Conservation (phyloP, 2,329 filamentous ascomycete genomes). For the Juglanconis sp. region DNA sequence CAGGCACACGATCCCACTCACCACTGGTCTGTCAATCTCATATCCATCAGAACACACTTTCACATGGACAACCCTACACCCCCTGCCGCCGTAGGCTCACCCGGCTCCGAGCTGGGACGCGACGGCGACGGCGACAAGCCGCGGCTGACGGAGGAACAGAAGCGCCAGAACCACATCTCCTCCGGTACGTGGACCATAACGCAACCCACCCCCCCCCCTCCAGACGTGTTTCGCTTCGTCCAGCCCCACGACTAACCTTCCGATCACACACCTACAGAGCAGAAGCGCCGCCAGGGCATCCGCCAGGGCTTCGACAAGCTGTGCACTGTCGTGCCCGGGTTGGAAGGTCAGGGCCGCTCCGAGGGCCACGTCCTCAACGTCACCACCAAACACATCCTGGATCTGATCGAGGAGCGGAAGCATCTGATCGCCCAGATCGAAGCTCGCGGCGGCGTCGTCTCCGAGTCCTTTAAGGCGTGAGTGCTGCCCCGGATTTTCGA, state of each 20-base stretch:
- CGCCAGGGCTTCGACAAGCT: constrained; percentile 80
- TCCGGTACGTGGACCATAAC: constrained; percentile 25
- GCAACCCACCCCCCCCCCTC: neutral
- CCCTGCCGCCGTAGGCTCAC: neutral
- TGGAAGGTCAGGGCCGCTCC: constrained; percentile 79
- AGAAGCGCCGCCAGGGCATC: constrained; percentile 55
- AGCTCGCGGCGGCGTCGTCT: constrained; percentile 54
- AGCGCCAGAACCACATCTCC: constrained; percentile 34
- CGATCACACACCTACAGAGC: constrained; percentile 24
- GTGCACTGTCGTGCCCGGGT: constrained; percentile 74
- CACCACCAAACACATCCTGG: constrained; percentile 63
- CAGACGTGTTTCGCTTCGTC: too few relatives aligned
- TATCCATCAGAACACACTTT: neutral
- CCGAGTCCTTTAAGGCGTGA: constrained; percentile 28
- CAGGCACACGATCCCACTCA: too few relatives aligned
- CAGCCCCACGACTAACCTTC: neutral
- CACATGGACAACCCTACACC: neutral
- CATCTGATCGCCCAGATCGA: constrained; percentile 58
- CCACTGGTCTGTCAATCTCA: neutral
- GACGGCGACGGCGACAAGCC: constrained; percentile 26
- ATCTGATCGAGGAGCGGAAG: constrained; percentile 57
- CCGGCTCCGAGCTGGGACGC: neutral
- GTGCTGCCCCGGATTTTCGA: neutral
- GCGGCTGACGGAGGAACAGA: constrained; percentile 37
- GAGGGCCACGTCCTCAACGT: constrained; percentile 78